phyloP scores from a whole-genome alignment of 1,284 basidiomycete genomes.

The Ceratorhiza oryzae-sativae region DNA sequence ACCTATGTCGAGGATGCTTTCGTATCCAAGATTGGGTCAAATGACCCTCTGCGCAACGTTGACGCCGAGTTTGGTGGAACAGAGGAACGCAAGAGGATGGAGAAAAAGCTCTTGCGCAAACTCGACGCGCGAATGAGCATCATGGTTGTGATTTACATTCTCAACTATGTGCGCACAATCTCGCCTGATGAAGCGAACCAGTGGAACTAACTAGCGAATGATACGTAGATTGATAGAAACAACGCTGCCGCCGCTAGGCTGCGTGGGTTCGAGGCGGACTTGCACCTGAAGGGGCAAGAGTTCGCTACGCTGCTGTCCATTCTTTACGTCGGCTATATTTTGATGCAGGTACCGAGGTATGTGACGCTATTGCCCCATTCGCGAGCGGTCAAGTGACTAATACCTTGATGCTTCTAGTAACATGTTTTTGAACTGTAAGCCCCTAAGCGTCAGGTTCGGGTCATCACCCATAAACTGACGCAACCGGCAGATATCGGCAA shows the following conservation, averaged over 20 bases:
- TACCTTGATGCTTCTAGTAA: constrained; percentile 57
- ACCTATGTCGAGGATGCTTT: constrained; percentile 31
- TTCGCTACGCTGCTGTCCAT: constrained; percentile 76
- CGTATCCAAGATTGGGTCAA: constrained; percentile 32
- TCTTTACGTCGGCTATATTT: constrained; percentile 79
- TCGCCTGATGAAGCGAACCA: neutral
- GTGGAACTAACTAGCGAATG: neutral
- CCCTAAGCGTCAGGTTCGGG: neutral
- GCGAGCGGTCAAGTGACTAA: neutral
- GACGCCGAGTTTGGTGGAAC: constrained; percentile 43
- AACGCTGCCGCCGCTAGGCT: constrained; percentile 47
- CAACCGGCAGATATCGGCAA: constrained; percentile 57
- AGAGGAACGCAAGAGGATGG: constrained; percentile 41
- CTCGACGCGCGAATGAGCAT: constrained; percentile 43
- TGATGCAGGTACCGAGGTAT: constrained; percentile 81
- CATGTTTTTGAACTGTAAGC: constrained; percentile 68
- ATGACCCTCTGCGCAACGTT: constrained; percentile 30
- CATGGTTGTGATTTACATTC: constrained; percentile 41
- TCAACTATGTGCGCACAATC: constrained; percentile 30
- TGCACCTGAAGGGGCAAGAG: constrained; percentile 66
- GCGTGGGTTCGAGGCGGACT: constrained; percentile 73
- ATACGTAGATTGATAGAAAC: constrained; percentile 44
- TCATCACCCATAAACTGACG: neutral
- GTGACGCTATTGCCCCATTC: constrained; percentile 45
- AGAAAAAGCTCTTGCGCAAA: constrained; percentile 46